These are phyloP conservation scores for Hygrocybe punicea DNA, from an alignment of 768 basidiomycete genomes.

Conservation along the genomic window DNA sequence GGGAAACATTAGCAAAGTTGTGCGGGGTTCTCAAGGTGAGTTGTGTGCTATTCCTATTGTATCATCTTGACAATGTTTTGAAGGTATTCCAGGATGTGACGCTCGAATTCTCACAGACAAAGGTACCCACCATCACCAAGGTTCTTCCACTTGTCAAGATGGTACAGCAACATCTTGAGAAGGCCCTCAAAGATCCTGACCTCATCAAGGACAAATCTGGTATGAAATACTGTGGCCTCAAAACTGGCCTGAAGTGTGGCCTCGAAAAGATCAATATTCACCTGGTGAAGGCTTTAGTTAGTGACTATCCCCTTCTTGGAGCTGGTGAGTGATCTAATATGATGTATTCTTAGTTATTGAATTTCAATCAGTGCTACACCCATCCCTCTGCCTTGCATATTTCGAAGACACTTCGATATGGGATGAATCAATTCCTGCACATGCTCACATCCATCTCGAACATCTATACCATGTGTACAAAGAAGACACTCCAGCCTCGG, in stretches of 20 bases:
- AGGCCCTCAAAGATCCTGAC: too few relatives aligned
- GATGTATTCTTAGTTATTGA: neutral
- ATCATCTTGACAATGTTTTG: neutral
- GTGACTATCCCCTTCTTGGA: too few relatives aligned
- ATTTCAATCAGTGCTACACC: neutral
- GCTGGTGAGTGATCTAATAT: too few relatives aligned
- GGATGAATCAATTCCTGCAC: neutral
- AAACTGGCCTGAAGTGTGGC: neutral
- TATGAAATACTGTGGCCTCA: neutral
- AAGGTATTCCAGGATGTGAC: neutral
- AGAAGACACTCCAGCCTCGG: too few relatives aligned
- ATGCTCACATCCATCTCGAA: neutral
- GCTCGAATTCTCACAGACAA: neutral
- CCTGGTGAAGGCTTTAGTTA: too few relatives aligned
- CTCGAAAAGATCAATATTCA: neutral
- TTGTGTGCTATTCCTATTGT: neutral
- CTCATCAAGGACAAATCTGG: slow-evolving; percentile 3
- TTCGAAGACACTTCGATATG: neutral
- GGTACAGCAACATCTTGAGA: neutral
- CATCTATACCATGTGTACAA: neutral
- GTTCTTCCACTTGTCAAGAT: neutral
- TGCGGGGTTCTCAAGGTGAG: neutral
- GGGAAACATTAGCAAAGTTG: slow-evolving; percentile 3
- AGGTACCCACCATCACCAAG: neutral
- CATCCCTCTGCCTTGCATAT: neutral